A percentile compares a stretch with the other conserved stretches of the same genome.
phyloP scores from a whole-genome alignment of 108 stramenopile species.

The Skeletonema costatum region DNA sequence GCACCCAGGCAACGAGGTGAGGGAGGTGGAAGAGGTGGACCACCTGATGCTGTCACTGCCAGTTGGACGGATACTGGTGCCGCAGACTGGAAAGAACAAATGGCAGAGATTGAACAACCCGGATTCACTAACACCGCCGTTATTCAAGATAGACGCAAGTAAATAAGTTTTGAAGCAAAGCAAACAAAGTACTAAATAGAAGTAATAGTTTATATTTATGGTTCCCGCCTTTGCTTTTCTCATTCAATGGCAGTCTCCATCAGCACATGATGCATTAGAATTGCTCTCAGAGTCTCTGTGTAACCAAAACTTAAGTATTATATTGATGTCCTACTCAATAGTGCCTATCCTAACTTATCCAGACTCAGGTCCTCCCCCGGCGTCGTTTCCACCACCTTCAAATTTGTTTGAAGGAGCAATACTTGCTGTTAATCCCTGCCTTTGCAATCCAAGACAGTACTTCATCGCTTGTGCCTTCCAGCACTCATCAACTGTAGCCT shows the following conservation, averaged over 20 bases:
- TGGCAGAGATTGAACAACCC: slow-evolving; percentile 60
- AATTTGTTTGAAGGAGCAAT: slow-evolving; percentile 92
- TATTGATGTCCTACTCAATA: too few species aligned
- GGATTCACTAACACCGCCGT: slow-evolving; percentile 69
- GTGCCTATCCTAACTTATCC: background rate
- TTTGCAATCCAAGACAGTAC: slow-evolving; percentile 85
- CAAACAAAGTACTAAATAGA: slow-evolving; percentile 5
- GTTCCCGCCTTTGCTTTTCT: background rate
- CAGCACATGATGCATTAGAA: background rate
- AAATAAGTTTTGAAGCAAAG: background rate
- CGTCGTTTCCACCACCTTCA: slow-evolving; percentile 75
- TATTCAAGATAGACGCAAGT: slow-evolving; percentile 60
- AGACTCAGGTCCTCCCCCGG: slow-evolving; percentile 32
- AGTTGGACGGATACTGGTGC: slow-evolving; percentile 59
- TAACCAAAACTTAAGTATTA: background rate
- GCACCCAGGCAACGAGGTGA: slow-evolving; percentile 18
- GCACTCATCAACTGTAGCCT: slow-evolving; percentile 88
- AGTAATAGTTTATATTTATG: slow-evolving; percentile 12
- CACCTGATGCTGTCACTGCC: slow-evolving; percentile 16
- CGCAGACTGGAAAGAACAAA: slow-evolving; percentile 81
- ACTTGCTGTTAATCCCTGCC: slow-evolving; percentile 91
- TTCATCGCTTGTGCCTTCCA: slow-evolving; percentile 94
- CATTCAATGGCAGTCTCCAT: background rate
- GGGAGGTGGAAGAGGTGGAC: slow-evolving; percentile 23
- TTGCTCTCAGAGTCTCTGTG: too few species aligned